Percentiles rank a stretch among this genome's conserved stretches.
Conservation (phyloP, 2,329 filamentous ascomycete genomes). For the Diplodia sapinea region DNA sequence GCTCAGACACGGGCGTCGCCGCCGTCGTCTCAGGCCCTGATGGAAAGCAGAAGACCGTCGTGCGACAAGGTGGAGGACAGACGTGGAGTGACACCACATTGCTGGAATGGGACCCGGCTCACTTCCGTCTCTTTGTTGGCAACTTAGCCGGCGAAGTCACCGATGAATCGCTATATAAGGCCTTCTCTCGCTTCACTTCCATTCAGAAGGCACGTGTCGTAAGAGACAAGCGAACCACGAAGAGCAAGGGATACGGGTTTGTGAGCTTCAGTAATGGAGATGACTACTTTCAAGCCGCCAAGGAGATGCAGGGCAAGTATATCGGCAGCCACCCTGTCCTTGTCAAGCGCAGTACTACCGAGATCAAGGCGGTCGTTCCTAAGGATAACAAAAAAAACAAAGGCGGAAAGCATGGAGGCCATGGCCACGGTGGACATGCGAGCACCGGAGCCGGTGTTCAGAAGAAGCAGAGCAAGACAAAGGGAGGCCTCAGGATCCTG, state of each 20-base stretch:
- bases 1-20: slow-evolving; percentile 51
- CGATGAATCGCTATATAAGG: slow-evolving; percentile 92
- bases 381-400: slow-evolving; percentile 57
- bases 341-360: slow-evolving; percentile 85
- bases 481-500: slow-evolving; percentile 45
- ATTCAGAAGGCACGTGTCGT: slow-evolving; percentile 93
- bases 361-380: slow-evolving; percentile 78
- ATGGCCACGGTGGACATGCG: slow-evolving; percentile 41
- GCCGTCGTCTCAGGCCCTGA: slow-evolving; percentile 52
- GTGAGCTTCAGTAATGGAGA: slow-evolving; percentile 95
- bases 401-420: slow-evolving; percentile 44
- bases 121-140: slow-evolving; percentile 93
- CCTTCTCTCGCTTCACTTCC: slow-evolving; percentile 85
- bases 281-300: slow-evolving; percentile 93
- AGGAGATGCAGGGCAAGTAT: slow-evolving; percentile 99
- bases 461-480: slow-evolving; percentile 50
- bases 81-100: slow-evolving; percentile 88
- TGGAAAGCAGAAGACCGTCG: slow-evolving; percentile 79
- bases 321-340: slow-evolving; percentile 95
- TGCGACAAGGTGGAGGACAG: slow-evolving; percentile 87
- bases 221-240: slow-evolving; percentile 92
- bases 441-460: slow-evolving; percentile 48
- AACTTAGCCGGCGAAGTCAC: slow-evolving; percentile 97
- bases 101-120: slow-evolving; percentile 93
- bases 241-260: slow-evolving; percentile 95